phyloP scores from a whole-genome alignment of 305 asterid genomes.

The Ajuga reptans region DNA sequence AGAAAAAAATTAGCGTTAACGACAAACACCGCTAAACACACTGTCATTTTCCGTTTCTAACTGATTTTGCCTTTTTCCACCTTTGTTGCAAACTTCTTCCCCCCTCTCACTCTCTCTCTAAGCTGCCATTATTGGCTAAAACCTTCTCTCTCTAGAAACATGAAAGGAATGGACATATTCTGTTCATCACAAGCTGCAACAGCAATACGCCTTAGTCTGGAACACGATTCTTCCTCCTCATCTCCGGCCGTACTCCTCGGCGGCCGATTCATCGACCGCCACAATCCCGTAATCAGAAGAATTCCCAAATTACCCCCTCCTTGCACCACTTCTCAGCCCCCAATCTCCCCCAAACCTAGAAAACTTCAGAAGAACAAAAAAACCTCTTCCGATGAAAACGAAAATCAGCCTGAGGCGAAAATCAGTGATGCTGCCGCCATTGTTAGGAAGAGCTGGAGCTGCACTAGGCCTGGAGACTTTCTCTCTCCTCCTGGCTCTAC shows the following conservation, averaged over 20 bases:
- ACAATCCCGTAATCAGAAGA: slow-evolving; percentile 73
- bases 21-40: too few relatives aligned
- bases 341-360: slow-evolving; percentile 24
- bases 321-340: slow-evolving; percentile 24
- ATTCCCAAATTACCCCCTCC: slow-evolving; percentile 28
- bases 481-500: slow-evolving; percentile 66
- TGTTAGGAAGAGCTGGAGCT: slow-evolving; percentile 46
- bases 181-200: slow-evolving; percentile 67
- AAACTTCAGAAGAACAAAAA: slow-evolving; percentile 5
- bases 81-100: background rate
- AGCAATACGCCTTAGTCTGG: slow-evolving; percentile 43
- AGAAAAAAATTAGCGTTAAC: too few relatives aligned
- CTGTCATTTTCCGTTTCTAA: background rate
- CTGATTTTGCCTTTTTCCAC: background rate
- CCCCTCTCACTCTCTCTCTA: background rate
- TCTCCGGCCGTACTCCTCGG: slow-evolving; percentile 34
- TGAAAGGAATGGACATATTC: slow-evolving; percentile 58
- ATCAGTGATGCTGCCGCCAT: background rate
- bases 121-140: slow-evolving; percentile 22
- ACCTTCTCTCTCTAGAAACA: slow-evolving; percentile 21
- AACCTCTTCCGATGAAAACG: slow-evolving; percentile 13
- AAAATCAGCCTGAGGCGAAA: background rate
- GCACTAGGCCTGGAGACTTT: slow-evolving; percentile 48
- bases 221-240: slow-evolving; percentile 31
- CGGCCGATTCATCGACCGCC: slow-evolving; percentile 61